Evolutionary conservation across 306 rosid genomes (phyloP).

Genomic region (Castanea mollissima): DNA sequence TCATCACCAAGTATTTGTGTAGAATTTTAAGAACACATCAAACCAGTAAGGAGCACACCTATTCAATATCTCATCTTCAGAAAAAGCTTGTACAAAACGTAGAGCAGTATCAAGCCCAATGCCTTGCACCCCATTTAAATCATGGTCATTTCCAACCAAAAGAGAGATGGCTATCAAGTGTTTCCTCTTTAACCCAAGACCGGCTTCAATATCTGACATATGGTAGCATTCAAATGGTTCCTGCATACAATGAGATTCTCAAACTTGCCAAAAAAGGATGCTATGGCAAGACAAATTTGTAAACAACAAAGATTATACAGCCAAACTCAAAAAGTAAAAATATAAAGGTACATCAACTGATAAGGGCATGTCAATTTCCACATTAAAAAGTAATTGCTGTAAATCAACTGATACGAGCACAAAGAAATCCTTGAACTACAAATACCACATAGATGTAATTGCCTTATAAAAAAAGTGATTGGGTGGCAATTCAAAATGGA

Average conservation of each 20-base stretch:
- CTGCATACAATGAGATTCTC: slow-evolving; percentile 47
- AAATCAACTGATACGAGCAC: not conserved
- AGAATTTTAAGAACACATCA: not conserved
- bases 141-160: slow-evolving; percentile 85
- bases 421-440: not conserved
- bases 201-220: slow-evolving; percentile 83
- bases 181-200: slow-evolving; percentile 86
- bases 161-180: slow-evolving; percentile 84
- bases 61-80: slow-evolving; percentile 73
- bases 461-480: not conserved
- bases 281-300: not conserved
- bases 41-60: slow-evolving; percentile 40
- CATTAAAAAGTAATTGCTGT: too few relatives aligned
- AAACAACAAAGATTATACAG: not conserved
- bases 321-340: not conserved
- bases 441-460: not conserved
- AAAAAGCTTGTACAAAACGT: slow-evolving; percentile 58
- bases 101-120: slow-evolving; percentile 81
- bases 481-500: not conserved
- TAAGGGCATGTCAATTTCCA: too few relatives aligned
- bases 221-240: slow-evolving; percentile 90
- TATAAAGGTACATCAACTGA: not conserved
- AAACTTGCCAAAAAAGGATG: slow-evolving; percentile 14
- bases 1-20: not conserved
- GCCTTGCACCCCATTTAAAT: slow-evolving; percentile 78